These are phyloP conservation scores for Thielaviopsis populi DNA, from an alignment of 2,329 filamentous ascomycete species.

Conservation along the genomic window DNA sequence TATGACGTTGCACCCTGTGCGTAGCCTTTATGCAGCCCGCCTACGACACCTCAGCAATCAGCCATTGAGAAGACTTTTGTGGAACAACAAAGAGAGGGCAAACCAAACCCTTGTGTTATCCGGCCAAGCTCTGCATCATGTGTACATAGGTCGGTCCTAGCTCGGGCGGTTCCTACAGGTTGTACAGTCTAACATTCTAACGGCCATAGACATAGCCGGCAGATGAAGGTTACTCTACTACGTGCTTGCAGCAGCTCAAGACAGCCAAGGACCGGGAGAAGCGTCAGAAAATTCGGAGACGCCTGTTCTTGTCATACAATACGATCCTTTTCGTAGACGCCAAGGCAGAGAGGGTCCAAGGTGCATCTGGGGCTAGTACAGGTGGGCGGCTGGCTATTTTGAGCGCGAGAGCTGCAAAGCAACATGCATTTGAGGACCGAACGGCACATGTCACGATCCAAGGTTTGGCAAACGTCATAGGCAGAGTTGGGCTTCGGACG, in stretches of 20 bases:
- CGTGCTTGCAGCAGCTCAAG: not conserved
- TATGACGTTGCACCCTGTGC: not conserved
- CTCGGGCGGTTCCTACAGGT: not conserved
- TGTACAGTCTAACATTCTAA: not conserved
- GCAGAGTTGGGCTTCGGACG: not conserved
- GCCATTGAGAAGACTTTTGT: not conserved
- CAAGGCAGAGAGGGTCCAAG: no score
- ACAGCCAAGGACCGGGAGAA: not conserved
- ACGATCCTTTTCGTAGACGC: not conserved
- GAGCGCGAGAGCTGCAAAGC: not conserved
- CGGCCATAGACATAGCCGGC: not conserved
- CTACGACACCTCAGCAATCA: not conserved
- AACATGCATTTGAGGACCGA: not conserved
- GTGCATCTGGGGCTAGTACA: not conserved
- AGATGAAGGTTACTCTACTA: not conserved
- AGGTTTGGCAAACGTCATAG: not conserved
- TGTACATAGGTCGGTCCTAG: not conserved
- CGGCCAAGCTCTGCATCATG: not conserved
- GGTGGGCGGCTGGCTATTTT: not conserved
- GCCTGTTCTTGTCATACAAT: not conserved
- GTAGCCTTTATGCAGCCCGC: not conserved
- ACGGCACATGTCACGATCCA: not conserved
- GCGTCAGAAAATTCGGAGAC: not conserved
- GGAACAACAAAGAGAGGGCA: not conserved
- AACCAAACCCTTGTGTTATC: not conserved